Conservation (phyloP, 441 rosid genomes). For the Rhodomyrtus psidioides region DNA sequence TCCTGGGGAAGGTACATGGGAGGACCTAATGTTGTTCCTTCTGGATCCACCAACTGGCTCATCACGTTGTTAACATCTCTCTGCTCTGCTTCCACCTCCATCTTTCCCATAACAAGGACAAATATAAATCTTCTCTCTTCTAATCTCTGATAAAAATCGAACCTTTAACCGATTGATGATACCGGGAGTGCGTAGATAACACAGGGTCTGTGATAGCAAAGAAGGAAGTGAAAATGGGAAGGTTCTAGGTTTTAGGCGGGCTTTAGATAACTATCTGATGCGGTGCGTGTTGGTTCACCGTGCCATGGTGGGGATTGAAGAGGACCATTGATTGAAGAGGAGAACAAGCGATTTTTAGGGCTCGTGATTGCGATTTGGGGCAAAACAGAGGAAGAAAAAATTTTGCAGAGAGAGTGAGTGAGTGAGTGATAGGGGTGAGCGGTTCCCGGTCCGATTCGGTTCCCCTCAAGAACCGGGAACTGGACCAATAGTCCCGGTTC, state of each 20-base stretch:
- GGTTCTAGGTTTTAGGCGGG: no score
- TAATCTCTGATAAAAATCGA: neutral
- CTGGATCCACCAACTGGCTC: slow-evolving; percentile 83
- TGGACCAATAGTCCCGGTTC: no score
- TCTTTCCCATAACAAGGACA: neutral
- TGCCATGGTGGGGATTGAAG: neutral
- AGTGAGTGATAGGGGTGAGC: no score
- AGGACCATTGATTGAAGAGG: no score
- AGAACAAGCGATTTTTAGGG: no score
- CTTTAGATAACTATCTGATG: slow-evolving; percentile 6
- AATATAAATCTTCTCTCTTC: neutral
- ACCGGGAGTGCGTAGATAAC: neutral
- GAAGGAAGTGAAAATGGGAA: neutral
- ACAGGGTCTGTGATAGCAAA: neutral
- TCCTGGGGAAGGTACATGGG: slow-evolving; percentile 75
- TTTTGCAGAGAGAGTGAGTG: no score
- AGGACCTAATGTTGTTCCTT: slow-evolving; percentile 63
- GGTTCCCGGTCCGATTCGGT: no score
- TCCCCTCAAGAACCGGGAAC: no score
- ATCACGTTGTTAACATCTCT: slow-evolving; percentile 45
- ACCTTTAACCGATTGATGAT: neutral
- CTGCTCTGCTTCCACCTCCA: slow-evolving; percentile 29
- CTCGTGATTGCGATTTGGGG: no score
- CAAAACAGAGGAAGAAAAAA: no score
- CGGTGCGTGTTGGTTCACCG: neutral